Evolutionary conservation across 2,329 filamentous ascomycete genomes (phyloP).

Genomic region (Sclerotiophoma versabilis): DNA sequence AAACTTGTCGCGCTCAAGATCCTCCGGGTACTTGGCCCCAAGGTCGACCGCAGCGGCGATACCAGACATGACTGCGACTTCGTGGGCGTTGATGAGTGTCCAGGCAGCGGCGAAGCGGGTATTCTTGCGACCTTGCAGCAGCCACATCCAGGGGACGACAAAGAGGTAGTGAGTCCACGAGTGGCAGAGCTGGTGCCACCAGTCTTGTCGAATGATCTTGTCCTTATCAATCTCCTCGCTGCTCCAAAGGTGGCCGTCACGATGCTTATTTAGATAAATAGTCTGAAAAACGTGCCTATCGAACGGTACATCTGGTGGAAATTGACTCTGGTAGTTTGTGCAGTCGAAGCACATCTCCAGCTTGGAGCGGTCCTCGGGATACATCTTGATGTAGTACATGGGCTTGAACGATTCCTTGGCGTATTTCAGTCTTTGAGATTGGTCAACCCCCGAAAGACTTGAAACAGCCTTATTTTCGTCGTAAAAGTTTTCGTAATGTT

Average conservation of each 20-base stretch:
- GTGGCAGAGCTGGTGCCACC: conserved; percentile 73
- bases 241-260: conserved; percentile 64
- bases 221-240: conserved; percentile 64
- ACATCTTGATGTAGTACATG: conserved; percentile 72
- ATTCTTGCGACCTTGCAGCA: conserved; percentile 69
- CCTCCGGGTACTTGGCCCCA: conserved; percentile 69
- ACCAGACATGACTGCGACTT: conserved; percentile 73
- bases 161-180: conserved; percentile 69
- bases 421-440: conserved; percentile 52
- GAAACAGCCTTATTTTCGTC: conserved; percentile 56
- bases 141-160: conserved; percentile 75
- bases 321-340: conserved; percentile 77
- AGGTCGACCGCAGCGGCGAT: conserved; percentile 74
- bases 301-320: conserved; percentile 62
- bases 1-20: conserved; percentile 68
- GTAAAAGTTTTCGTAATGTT: conserved; percentile 71
- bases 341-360: conserved; percentile 74
- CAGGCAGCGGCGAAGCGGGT: conserved; percentile 72
- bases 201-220: conserved; percentile 69
- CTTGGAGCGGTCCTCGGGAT: conserved; percentile 62
- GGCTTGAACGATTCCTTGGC: conserved; percentile 64
- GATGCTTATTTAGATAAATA: conserved; percentile 68
- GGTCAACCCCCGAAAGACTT: conserved; percentile 51
- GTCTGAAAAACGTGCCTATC: conserved; percentile 74
- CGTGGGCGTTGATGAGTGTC: conserved; percentile 75